Evolutionary conservation across 106 monocot genomes (phyloP), one percentile per base, ranked within the genome.

Genomic region (Xerophyta viscosa): DNA sequence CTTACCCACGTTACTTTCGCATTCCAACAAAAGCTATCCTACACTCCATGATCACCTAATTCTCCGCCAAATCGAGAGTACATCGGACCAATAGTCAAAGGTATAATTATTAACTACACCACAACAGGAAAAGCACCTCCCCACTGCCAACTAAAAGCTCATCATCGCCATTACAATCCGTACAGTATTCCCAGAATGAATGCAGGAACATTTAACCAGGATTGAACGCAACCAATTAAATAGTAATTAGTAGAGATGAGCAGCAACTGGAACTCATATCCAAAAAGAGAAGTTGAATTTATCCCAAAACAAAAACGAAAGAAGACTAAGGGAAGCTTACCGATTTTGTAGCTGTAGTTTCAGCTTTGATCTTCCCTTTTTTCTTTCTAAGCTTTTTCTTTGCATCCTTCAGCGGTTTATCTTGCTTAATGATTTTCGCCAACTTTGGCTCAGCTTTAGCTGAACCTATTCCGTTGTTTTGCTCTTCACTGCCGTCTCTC

Each of bases 321-420:
- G 7, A 36, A 36, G 33, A 6, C 15, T 7, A 39, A 39, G 15
- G 39, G 6, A 2, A 39, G 39, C 10, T 39, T 39, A 39, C 39
- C 39, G 39, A 39, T 39, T 39, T 39, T 15, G 6, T 15, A 2
- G 39, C n/a, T 39, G 39, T 15, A 39, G 39, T 39, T 15, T 39
- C 39, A 10, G 39, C 15, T 12, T 39, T 61, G 17, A 53, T 15
- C 17, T 60, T 42, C 31, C 57, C 24, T 52, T 65, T 52, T 58
- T 66, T 72, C 39, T 41, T 74, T 50, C 23, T 67, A 18, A 12
- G 48, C 41, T 20, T 49, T 25, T 43, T 44, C 46, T 54, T 54
- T 27, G 41, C 60, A 18, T 48, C 24, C 47, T 23, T 48, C 21
- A n/a, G n/a, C n/a, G n/a, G n/a, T n/a, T n/a, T n/a, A n/a, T n/a